Percentiles rank a stretch among this genome's conserved stretches.
These are phyloP conservation scores for Clitopilus hobsonii DNA, from an alignment of 768 basidiomycete genomes.

Conservation along the genomic window DNA sequence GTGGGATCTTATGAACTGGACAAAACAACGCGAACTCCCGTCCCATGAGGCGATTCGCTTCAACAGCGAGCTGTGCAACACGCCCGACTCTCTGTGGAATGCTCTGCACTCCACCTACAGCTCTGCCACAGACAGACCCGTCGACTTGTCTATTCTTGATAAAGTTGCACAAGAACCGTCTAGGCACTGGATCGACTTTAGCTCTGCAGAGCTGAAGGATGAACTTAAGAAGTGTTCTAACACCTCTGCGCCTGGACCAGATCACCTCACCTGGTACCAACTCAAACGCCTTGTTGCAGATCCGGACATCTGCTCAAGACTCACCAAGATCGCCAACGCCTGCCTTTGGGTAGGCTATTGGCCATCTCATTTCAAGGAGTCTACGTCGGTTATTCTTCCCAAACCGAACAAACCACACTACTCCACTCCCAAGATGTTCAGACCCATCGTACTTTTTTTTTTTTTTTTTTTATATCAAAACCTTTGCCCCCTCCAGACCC, in stretches of 20 bases:
- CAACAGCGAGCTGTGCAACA: neutral
- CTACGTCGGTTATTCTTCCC: neutral
- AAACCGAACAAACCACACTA: conserved; percentile 4
- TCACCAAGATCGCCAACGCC: neutral
- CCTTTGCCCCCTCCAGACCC: neutral
- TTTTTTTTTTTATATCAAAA: neutral
- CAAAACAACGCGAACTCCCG: conserved; percentile 1
- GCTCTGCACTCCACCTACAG: neutral
- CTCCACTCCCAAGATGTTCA: neutral
- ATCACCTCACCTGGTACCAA: neutral
- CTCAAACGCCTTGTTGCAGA: neutral
- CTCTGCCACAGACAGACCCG: neutral
- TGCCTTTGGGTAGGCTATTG: neutral
- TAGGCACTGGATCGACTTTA: neutral
- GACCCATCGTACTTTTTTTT: conserved; percentile 3
- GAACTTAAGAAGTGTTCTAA: neutral
- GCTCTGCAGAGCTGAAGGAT: neutral
- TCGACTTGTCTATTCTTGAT: neutral
- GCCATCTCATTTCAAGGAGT: neutral
- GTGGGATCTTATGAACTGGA: conserved; percentile 3
- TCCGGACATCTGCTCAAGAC: neutral
- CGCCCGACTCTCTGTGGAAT: neutral
- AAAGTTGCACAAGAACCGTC: neutral
- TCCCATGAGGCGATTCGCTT: neutral
- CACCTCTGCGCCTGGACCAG: neutral